Base-by-base conservation (phyloP, 2,329 filamentous ascomycete species). In the Ophiostoma pallidulum region DNA sequence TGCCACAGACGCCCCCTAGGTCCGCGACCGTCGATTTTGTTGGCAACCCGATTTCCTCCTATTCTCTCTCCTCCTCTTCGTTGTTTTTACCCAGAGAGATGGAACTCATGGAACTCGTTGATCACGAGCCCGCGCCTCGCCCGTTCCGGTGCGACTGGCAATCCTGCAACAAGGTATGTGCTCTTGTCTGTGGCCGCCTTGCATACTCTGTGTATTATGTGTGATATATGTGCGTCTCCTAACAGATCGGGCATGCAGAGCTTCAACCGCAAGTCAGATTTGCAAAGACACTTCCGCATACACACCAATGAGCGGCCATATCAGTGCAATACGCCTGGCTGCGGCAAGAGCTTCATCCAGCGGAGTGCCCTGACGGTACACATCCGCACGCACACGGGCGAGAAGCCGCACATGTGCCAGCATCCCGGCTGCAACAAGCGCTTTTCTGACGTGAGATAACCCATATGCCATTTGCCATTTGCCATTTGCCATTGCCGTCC, bases 311-410 rank as follows among this genome's bases (percentile, higher is more conserved):
- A 84, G 62, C 69, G 80, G 18, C 81, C 81, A 9, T 84, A 83
- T 60, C 70, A 72, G 26, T 85, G 80, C 64, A 68, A 67, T 47
- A 74, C 70, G 8, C 70, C 70, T 8, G 76, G 73, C 6, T 85
- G 81, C 58, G 77, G 77, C 38, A 84, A 85, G 66, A 80, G 77
- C 62, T 85, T 85, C 62, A 84, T 84, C 54, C 81, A 85, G 58
- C 70, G 80, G 51, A 84, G 80, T 62, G 81, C 81, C 33, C 64
- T 85, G 55, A 84, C 80, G 3, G 81, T 85, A 35, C 82, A 86
- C 60, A 81, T 80, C 48, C 75, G 82, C 53, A 84, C 80, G 12
- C 82, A 98, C 68, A 98, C 91, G 0, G 92, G 91, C 60, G 82
- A 85, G 66, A 86, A 85, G 63, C 82, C 82, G 50, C 80, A 85